phyloP scores from a whole-genome alignment of 208 protist genomes.

The Giardia muris region DNA sequence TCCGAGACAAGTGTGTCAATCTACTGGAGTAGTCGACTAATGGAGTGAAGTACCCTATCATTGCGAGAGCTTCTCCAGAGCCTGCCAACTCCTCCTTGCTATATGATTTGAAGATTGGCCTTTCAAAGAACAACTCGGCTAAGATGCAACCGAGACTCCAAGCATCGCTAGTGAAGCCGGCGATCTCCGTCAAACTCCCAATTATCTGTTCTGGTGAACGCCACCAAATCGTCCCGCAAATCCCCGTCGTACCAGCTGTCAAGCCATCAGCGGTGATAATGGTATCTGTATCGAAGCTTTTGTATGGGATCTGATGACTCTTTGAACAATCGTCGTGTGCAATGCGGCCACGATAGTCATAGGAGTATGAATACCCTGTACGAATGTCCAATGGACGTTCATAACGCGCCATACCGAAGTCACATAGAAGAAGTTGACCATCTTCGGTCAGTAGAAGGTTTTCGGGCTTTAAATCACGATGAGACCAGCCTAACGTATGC shows the following conservation, averaged over 20 bases:
- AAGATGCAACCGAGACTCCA: not conserved
- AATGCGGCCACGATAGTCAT: not conserved
- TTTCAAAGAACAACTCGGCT: not conserved
- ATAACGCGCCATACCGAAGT: not conserved
- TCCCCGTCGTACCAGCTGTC: not conserved
- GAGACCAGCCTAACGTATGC: not conserved
- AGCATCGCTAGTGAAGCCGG: not conserved
- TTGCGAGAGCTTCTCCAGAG: not conserved
- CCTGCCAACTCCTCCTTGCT: not conserved
- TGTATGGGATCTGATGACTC: not conserved
- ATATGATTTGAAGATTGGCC: not conserved
- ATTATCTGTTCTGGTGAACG: not conserved
- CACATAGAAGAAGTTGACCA: not conserved
- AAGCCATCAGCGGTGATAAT: not conserved
- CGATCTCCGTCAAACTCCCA: not conserved
- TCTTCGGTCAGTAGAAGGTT: not conserved
- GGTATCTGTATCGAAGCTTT: too few relatives aligned
- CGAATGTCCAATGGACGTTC: not conserved
- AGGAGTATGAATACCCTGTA: not conserved
- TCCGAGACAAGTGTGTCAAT: not conserved
- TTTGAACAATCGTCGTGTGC: not conserved
- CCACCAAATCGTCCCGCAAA: not conserved
- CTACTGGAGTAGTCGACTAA: not conserved
- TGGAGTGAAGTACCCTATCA: not conserved
- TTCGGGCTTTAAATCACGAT: not conserved